Percentiles rank a stretch among this genome's conserved stretches.
Evolutionary conservation across 202 grass and related monocot genomes (phyloP).

Genomic region (Bolboschoenoplectus hybrid): DNA sequence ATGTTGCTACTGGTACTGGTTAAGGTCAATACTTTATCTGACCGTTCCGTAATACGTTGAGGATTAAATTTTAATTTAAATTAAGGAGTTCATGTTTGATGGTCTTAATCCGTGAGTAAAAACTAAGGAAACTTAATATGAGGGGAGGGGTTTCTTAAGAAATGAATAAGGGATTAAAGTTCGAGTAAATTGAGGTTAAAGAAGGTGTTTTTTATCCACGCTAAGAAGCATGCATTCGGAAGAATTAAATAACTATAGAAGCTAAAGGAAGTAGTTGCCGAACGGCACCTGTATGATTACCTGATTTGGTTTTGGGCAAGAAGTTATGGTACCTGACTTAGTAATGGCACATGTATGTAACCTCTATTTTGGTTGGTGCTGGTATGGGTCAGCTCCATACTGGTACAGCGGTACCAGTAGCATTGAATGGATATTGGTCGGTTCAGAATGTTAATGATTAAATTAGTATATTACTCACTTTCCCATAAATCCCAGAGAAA

Average conservation of each 20-base stretch:
- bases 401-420: not conserved
- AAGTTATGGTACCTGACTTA: not conserved
- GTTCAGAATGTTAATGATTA: not conserved
- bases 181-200: no score
- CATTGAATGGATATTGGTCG: not conserved
- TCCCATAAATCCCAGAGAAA: constrained; percentile 73
- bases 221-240: no score
- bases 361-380: not conserved
- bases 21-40: not conserved
- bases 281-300: not conserved
- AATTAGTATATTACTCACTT: constrained; percentile 53
- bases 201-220: no score
- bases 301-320: not conserved
- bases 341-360: not conserved
- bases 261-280: no score
- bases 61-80: no score
- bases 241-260: no score
- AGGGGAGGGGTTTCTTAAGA: no score
- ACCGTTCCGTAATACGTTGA: no score
- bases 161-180: no score
- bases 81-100: no score
- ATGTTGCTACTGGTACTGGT: not conserved
- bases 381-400: not conserved
- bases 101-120: no score
- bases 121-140: no score